Base-by-base conservation (phyloP, 164 flowering plant species). In the Kingdonia uniflora region DNA sequence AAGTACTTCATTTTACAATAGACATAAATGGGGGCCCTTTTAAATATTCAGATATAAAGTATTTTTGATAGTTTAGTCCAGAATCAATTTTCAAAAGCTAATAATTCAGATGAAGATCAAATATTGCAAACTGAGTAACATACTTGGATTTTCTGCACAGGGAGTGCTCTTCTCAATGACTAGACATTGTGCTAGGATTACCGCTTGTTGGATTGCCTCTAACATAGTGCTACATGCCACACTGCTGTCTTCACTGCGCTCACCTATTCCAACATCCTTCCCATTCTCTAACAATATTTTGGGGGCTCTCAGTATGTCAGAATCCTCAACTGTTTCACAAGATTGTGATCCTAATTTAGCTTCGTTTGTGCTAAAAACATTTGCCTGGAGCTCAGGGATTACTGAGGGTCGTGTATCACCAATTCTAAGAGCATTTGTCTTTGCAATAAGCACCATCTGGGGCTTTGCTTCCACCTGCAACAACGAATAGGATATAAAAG, bases 141-240 rank as follows among this genome's bases (percentile, higher is more conserved):
- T 72, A 90, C 97, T 68, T 63, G 81, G 95, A 73, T 81, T 51
- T 51, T 88, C 95, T 71, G 76, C 95, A 55, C 66, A 68, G 4
- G 74, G 79, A 44, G 68, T 61, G 52, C 73, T 74, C 70, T 76
- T 86, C 64, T 83, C 84, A 35, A 84, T 71, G 43, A 80, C 43
- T 66, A 86, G 80, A 69, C 99, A 88, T 20, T 71, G 76, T 40
- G 85, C 89, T 25, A 88, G 69, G 54, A 82, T 61, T 40, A 88
- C 79, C 42, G 81, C 84, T 71, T 92, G 97, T 55, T 92, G 87
- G 29, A 66, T 65, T 56, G 74, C 67, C 40, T 59, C 68, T 52
- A 86, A 65, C 52, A 22, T 15, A 47, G 16, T 19, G 29, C 50
- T 26, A 48, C 59, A 54, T 49, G 51, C 16, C 62, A 46, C 60